These are phyloP conservation scores for Hordeum marinum DNA, from an alignment of 176 grass and related monocot species.

Conservation along the genomic window DNA sequence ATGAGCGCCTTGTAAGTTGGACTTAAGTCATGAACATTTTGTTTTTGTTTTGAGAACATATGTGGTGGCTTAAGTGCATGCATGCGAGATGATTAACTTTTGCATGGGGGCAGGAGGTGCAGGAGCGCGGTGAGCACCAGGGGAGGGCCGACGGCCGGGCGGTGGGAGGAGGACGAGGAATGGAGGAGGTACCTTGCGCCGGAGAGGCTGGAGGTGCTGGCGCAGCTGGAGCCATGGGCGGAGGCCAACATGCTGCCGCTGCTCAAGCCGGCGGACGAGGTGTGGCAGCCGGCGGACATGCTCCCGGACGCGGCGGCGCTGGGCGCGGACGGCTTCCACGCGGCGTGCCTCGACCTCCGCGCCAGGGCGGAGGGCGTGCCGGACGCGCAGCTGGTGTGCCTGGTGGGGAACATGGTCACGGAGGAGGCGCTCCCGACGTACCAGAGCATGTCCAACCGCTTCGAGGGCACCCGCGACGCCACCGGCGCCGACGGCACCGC, in stretches of 20 bases:
- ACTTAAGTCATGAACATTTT: too few relatives aligned
- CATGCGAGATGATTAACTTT: not conserved
- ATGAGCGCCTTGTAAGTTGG: not conserved
- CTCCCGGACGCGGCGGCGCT: slow-evolving; percentile 57
- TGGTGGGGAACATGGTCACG: slow-evolving; percentile 80
- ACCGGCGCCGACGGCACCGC: slow-evolving; percentile 59
- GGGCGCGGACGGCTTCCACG: slow-evolving; percentile 47
- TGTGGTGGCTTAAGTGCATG: not conserved
- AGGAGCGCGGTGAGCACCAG: not conserved
- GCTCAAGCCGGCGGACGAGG: slow-evolving; percentile 52
- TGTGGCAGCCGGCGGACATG: slow-evolving; percentile 80
- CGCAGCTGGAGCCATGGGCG: slow-evolving; percentile 68
- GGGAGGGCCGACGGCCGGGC: not conserved
- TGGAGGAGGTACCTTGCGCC: slow-evolving; percentile 41
- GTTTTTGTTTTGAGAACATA: not conserved
- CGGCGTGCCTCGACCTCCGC: slow-evolving; percentile 44
- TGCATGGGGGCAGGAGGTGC: slow-evolving; percentile 13
- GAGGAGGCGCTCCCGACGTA: slow-evolving; percentile 94
- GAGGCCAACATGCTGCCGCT: slow-evolving; percentile 51
- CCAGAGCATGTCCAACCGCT: slow-evolving; percentile 72
- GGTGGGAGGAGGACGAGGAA: slow-evolving; percentile 16
- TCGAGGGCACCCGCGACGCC: slow-evolving; percentile 55
- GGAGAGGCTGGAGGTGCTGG: slow-evolving; percentile 61
- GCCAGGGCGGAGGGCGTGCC: slow-evolving; percentile 35
- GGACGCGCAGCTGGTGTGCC: slow-evolving; percentile 61